Evolutionary conservation across 371 early-diverging fungal genomes (phyloP).

Genomic region (Lichtheimia corymbifera): DNA sequence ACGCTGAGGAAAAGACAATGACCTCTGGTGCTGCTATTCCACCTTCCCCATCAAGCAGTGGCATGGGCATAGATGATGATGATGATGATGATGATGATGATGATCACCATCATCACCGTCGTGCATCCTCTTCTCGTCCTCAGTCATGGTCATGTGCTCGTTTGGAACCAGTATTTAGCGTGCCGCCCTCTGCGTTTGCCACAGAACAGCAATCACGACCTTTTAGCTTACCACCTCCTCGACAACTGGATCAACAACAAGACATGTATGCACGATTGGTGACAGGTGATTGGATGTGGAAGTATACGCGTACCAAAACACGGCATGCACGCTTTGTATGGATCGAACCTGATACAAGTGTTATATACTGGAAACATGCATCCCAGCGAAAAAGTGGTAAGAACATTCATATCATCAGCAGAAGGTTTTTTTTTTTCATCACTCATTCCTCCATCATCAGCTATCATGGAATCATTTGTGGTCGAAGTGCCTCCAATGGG

Average conservation of each 20-base stretch:
- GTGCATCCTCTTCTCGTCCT: too few species aligned
- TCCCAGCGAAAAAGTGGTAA: background rate
- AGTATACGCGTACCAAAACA: conserved; percentile 11
- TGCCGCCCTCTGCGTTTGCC: too few species aligned
- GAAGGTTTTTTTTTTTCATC: background rate
- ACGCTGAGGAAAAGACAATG: background rate
- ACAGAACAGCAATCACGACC: too few species aligned
- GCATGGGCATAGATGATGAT: background rate
- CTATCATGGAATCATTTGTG: conserved; percentile 8
- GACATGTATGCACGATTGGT: too few species aligned
- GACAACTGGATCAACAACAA: too few species aligned
- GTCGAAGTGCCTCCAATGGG: background rate
- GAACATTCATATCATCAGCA: background rate
- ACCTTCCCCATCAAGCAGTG: too few species aligned
- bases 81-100: background rate
- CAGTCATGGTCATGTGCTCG: too few species aligned
- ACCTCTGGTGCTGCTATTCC: background rate
- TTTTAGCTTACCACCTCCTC: too few species aligned
- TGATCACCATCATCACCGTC: background rate
- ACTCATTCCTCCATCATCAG: background rate
- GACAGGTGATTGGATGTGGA: conserved; percentile 19
- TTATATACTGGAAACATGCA: conserved; percentile 10
- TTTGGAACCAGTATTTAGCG: too few species aligned
- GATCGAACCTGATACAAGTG: conserved; percentile 9
- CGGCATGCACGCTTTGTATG: conserved; percentile 16